Conservation (phyloP, 768 basidiomycete genomes). For the Xerocomellus chrysenteron region DNA sequence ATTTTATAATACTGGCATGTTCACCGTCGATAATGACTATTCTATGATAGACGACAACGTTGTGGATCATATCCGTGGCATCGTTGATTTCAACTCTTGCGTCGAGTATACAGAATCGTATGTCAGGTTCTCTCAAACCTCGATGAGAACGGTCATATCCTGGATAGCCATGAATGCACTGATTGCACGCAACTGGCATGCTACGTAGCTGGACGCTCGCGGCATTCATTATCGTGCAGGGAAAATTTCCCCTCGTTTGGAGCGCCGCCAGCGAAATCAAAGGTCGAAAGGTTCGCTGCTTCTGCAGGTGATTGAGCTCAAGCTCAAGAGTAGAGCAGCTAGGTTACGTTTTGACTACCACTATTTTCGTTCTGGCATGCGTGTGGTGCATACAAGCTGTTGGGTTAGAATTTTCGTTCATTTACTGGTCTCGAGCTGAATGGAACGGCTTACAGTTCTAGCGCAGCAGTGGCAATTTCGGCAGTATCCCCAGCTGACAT, state of each 20-base stretch:
- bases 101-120: constrained; percentile 32
- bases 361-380: constrained; percentile 59
- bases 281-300: constrained; percentile 59
- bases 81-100: constrained; percentile 26
- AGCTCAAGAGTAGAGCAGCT: constrained; percentile 33
- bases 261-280: constrained; percentile 69
- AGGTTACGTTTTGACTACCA: constrained; percentile 53
- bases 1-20: neutral
- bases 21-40: neutral
- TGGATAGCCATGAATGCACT: constrained; percentile 57
- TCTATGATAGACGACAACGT: constrained; percentile 18
- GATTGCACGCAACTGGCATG: constrained; percentile 59
- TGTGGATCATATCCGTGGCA: constrained; percentile 29
- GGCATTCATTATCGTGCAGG: constrained; percentile 73
- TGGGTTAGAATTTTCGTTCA: constrained; percentile 43
- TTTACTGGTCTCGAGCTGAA: constrained; percentile 3
- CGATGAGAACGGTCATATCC: neutral
- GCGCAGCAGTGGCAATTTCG: constrained; percentile 69
- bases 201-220: constrained; percentile 65
- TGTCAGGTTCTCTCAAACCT: constrained; percentile 2
- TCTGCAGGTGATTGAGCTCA: neutral
- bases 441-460: constrained; percentile 42
- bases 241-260: constrained; percentile 66
- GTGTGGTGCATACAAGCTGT: constrained; percentile 69
- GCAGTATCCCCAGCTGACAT: constrained; percentile 79